These are phyloP conservation scores for Syzygium jambos DNA, from an alignment of 345 rosid species.

Conservation along the genomic window DNA sequence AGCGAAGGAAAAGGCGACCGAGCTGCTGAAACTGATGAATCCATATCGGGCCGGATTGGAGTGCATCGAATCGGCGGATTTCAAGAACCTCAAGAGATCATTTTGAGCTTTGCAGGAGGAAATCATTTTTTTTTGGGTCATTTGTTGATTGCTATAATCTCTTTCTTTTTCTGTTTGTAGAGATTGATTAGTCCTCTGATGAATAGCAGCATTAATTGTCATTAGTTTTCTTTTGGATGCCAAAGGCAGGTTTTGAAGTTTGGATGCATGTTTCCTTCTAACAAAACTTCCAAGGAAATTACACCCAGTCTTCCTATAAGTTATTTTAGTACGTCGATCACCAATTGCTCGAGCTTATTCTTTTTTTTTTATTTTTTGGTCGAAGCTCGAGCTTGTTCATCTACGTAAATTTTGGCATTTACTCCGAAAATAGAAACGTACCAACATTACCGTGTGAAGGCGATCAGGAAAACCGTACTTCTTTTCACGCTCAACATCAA, in stretches of 20 bases:
- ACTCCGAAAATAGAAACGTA: background rate
- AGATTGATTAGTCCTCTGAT: background rate
- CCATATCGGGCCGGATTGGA: conserved; percentile 43
- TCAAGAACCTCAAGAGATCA: conserved; percentile 49
- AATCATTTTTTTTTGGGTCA: background rate
- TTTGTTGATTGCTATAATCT: background rate
- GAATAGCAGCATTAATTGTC: background rate
- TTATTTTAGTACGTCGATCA: background rate
- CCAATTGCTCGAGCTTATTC: background rate
- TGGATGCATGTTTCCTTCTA: background rate
- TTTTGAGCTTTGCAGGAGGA: conserved; percentile 16
- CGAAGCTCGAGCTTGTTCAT: background rate
- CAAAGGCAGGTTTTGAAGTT: background rate
- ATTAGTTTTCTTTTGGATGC: background rate
- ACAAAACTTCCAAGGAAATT: background rate
- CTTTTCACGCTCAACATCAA: background rate
- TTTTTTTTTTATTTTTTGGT: too few species aligned
- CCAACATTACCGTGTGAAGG: background rate
- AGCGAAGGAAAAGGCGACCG: conserved; percentile 52
- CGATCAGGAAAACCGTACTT: background rate
- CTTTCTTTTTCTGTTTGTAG: background rate
- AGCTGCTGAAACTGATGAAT: conserved; percentile 47
- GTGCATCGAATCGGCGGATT: conserved; percentile 49
- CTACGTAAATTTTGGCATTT: background rate
- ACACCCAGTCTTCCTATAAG: background rate